Evolutionary conservation across 257 asterid genomes (phyloP).

Genomic region (Fraxinus americana): DNA sequence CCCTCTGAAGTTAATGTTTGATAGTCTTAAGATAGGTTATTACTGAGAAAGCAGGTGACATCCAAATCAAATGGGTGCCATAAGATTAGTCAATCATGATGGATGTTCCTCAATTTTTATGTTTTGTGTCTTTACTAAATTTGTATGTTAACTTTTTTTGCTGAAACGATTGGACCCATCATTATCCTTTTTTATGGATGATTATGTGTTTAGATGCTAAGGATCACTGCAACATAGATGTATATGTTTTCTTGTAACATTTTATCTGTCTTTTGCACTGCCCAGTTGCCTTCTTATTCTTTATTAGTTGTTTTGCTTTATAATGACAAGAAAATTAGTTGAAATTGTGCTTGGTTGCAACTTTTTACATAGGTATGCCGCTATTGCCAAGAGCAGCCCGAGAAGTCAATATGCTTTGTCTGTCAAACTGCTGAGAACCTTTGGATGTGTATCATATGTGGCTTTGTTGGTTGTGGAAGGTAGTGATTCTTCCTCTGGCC

Average conservation of each 20-base stretch:
- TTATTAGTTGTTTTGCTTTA: neutral
- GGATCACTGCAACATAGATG: neutral
- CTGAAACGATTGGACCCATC: neutral
- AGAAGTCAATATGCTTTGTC: constrained; percentile 76
- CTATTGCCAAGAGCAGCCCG: constrained; percentile 98
- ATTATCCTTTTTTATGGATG: neutral
- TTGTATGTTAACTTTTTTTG: neutral
- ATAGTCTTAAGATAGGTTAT: neutral
- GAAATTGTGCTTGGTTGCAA: constrained; percentile 27
- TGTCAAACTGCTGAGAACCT: constrained; percentile 91
- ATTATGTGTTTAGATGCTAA: neutral
- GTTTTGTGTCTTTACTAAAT: neutral
- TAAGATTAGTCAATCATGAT: neutral
- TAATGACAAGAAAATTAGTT: constrained; percentile 9
- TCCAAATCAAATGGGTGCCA: neutral
- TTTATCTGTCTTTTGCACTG: neutral
- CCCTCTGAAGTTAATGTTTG: neutral
- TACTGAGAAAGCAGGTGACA: neutral
- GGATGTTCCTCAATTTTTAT: neutral
- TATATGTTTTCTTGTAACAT: neutral
- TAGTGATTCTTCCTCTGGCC: constrained; percentile 31
- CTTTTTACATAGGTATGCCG: constrained; percentile 76
- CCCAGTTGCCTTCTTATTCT: neutral
- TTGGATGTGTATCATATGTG: constrained; percentile 98
- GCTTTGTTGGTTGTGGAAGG: constrained; percentile 97